Evolutionary conservation across 148 eudicot genomes (phyloP).

Genomic region (Chenopodium suecicum): DNA sequence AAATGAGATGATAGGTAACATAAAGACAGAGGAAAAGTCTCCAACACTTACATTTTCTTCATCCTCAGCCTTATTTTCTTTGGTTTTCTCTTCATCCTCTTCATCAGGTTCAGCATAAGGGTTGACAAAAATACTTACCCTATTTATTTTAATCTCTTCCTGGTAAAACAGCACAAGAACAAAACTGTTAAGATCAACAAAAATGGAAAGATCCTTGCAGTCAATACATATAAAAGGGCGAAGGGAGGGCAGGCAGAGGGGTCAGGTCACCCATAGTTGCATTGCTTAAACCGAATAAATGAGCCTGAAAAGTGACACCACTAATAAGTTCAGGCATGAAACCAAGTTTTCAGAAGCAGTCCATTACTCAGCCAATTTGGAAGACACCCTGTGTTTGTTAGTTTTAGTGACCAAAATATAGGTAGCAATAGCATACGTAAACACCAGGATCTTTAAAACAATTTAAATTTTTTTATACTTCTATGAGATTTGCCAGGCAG

Average conservation of each 20-base stretch:
- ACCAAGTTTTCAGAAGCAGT: not conserved
- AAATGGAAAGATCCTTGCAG: not conserved
- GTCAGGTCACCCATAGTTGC: not conserved
- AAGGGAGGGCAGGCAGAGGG: not conserved
- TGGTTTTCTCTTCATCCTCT: slow-evolving; percentile 59
- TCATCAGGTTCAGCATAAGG: slow-evolving; percentile 88
- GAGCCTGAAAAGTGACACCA: too few species aligned
- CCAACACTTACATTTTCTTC: slow-evolving; percentile 69
- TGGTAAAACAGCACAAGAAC: slow-evolving; percentile 34
- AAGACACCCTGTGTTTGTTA: not conserved
- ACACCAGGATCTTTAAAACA: not conserved
- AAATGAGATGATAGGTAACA: not conserved
- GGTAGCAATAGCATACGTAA: not conserved
- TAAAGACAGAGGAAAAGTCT: not conserved
- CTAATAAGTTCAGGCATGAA: not conserved
- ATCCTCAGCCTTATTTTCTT: slow-evolving; percentile 53
- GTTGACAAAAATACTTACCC: slow-evolving; percentile 68
- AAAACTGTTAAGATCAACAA: not conserved
- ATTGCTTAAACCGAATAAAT: not conserved
- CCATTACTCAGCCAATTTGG: not conserved
- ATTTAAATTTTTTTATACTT: too few species aligned
- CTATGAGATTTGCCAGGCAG: not conserved
- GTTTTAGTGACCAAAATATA: not conserved
- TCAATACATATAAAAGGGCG: too few species aligned
- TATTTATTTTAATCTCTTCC: slow-evolving; percentile 92